Evolutionary conservation across 1,284 basidiomycete genomes (phyloP).

Genomic region (Cutaneotrichosporon spelunceum): DNA sequence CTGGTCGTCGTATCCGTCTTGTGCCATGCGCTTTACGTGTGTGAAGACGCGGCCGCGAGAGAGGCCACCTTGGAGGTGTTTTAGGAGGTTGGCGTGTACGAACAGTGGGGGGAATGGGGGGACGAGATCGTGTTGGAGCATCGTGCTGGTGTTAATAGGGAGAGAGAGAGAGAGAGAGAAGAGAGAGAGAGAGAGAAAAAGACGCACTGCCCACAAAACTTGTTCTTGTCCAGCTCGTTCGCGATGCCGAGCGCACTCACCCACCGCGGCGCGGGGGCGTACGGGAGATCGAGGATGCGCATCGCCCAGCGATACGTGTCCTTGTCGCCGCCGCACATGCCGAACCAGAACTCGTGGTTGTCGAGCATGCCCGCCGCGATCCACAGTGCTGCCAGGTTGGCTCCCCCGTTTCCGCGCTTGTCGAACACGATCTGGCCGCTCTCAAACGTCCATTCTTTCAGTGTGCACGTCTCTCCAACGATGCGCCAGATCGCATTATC

Average conservation of each 20-base stretch:
- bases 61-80: constrained; percentile 40
- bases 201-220: constrained; percentile 51
- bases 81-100: constrained; percentile 53
- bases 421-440: constrained; percentile 54
- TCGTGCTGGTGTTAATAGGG: constrained; percentile 21
- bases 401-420: constrained; percentile 53
- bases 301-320: constrained; percentile 55
- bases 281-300: constrained; percentile 49
- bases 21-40: constrained; percentile 42
- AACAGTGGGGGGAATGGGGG: constrained; percentile 32
- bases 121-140: constrained; percentile 46
- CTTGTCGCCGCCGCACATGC: constrained; percentile 53
- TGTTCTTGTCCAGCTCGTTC: constrained; percentile 29
- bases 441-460: constrained; percentile 47
- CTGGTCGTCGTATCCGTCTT: constrained; percentile 31
- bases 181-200: no score
- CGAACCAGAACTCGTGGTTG: constrained; percentile 53
- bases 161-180: neutral
- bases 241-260: constrained; percentile 48
- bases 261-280: constrained; percentile 50
- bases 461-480: constrained; percentile 51
- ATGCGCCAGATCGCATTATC: constrained; percentile 56
- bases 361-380: constrained; percentile 45
- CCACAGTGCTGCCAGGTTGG: constrained; percentile 54
- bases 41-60: constrained; percentile 36